Base-by-base conservation (phyloP, 768 basidiomycete genomes). In the Termitomyces eurrhizus region DNA sequence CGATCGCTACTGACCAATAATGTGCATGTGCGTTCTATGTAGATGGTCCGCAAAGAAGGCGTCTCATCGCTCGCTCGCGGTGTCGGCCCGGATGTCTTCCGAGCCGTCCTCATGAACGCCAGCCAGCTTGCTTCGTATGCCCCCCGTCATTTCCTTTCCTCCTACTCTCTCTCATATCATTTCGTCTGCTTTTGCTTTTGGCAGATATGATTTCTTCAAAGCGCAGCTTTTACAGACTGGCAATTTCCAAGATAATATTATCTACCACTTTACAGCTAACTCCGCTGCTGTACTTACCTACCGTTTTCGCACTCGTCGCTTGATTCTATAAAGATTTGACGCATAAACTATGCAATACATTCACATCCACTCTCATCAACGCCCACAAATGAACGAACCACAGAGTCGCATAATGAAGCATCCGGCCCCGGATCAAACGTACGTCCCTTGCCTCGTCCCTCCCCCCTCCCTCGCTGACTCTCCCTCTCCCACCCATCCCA, bases 181-280 rank as follows among this genome's bases (percentile, higher is more conserved):
- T 21, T 21, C 21, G 21, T 21, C 21, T 21, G 21, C 21, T 21
- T 21, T 21, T 21, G 21, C 21, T 21, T 21, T 21, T 21, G 21
- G 21, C 4, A 92, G 89, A 12, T 96, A 96, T 68, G 94, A 96
- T 72, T 93, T 90, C 72, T 93, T 94, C 84, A 96, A 96, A 73
- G 80, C 87, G 3, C 87, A 92, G 67, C 77, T 95, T 6, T 73
- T 95, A 52, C 86, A 87, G 72, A 85, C 84, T 3, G 65, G 72
- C 7, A 85, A 89, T 68, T 89, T 95, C 64, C 73, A 88, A 1
- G 94, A 96, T 65, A 94, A 94, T 67, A 92, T 94, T 55, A 69
- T 76, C 24, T 87, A 85, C 60, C 94, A 96, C 69, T 93, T 94
- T 66, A 84, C 89, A 0, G 93, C 93, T 2, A 90, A 88, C 68